Base-by-base conservation (phyloP, 2,329 filamentous ascomycete species). In the Thermothelomyces thermophilus region DNA sequence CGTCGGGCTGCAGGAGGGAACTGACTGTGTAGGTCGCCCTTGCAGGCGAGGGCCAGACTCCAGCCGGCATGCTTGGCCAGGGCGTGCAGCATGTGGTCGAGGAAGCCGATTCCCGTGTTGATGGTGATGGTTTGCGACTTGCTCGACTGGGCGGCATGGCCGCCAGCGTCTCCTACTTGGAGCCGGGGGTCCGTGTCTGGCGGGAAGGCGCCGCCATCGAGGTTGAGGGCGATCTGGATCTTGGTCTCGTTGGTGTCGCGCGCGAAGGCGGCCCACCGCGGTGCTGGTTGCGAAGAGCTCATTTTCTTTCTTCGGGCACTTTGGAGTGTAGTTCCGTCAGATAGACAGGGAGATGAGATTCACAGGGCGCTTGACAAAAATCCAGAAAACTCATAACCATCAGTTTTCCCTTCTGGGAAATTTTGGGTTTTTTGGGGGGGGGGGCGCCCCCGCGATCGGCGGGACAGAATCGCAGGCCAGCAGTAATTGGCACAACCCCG, bases 201-300 rank as follows among this genome's bases (percentile, higher is more conserved):
- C 22, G 85, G 82, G 66, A 88, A 86, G 36, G 75, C 76, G 63
- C 91, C 93, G 66, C 93, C 93, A 70, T 98, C 93, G 54, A 98
- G 80, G 71, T 93, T 95, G 61, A 98, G 77, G 34, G 88, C 87
- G 56, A 97, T 77, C 66, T 93, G 84, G 69, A 98, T 95, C 68
- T 94, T 95, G 66, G 93, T 98, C 75, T 98, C 93, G 73, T 97
- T 97, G 64, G 93, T 98, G 70, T 91, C 85, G 67, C 93, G 89
- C 57, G 86, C 83, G 61, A 97, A 73, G 48, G 84, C 80, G 44
- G 88, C 83, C 68, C 84, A 88, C 65, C 91, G 86, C 37, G 70
- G 64, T 46, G 56, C 26, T 9, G 60, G n/a, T 22, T 56, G 16
- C 35, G 59, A 22, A n/a, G 60, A 50, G 28, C 54, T 52, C 63